Evolutionary conservation across 352 stramenopile genomes (phyloP).

Genomic region (Blastocystis sp.): DNA sequence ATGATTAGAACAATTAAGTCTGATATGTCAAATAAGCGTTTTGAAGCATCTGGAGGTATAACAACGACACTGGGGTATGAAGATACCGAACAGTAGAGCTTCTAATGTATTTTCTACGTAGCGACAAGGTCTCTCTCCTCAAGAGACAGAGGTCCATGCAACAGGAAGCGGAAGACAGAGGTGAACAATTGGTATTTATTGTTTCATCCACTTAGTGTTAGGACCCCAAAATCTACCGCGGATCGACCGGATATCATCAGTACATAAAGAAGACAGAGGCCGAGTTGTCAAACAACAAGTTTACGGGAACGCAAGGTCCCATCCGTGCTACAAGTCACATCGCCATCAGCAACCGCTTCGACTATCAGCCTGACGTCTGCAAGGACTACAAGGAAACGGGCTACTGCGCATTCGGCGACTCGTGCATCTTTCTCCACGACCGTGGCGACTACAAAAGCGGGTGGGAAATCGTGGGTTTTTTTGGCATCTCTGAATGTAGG

Average conservation of each 20-base stretch:
- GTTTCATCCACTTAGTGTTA: neutral
- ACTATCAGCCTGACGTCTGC: constrained; percentile 91
- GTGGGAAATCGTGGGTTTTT: constrained; percentile 78
- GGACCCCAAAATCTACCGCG: constrained; percentile 71
- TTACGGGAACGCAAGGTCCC: constrained; percentile 82
- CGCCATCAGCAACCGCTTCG: constrained; percentile 85
- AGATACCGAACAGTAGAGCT: constrained; percentile 33
- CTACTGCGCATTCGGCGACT: constrained; percentile 93
- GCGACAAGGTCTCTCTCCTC: constrained; percentile 41
- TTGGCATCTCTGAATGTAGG: constrained; percentile 60
- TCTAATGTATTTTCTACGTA: neutral
- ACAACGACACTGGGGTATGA: constrained; percentile 39
- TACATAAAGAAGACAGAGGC: constrained; percentile 79
- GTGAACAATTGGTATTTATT: constrained; percentile 4
- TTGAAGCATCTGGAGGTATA: constrained; percentile 44
- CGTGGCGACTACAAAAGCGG: constrained; percentile 90
- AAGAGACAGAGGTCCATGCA: constrained; percentile 14
- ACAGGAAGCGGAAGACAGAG: constrained; percentile 33
- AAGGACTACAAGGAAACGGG: constrained; percentile 99
- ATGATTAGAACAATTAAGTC: constrained; percentile 44
- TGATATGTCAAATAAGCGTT: constrained; percentile 20
- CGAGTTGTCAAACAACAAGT: constrained; percentile 79
- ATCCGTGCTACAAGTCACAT: constrained; percentile 87
- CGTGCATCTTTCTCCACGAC: constrained; percentile 96
- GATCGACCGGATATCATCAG: constrained; percentile 76